Base-by-base conservation (phyloP, 2,329 filamentous ascomycete genomes). In the Xylariaceae sp. region DNA sequence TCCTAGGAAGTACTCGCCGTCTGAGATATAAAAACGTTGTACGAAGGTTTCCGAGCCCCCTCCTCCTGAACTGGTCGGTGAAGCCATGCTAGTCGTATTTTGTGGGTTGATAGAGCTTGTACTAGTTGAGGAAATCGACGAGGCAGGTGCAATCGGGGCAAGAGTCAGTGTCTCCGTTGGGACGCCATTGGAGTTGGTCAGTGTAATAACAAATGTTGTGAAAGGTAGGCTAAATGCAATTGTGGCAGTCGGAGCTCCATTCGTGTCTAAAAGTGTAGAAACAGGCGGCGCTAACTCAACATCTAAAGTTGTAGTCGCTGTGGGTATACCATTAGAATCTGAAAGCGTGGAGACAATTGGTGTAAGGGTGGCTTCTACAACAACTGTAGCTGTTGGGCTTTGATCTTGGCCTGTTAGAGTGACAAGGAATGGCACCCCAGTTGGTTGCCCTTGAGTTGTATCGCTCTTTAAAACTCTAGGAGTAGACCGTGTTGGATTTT, bases 1-100 rank as follows among this genome's bases (percentile, higher is more conserved):
- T 3, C 54, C 58, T n/a, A 59, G 46, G 37, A 59, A 42, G 24
- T 50, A 47, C 23, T 59, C 44, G 3, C 33, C 50, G 15, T 49
- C 26, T 4, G 51, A 54, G 20, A 58, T 48, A 29, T 37, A 47
- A 33, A 46, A 50, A 4, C 16, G 6, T 40, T 55, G 36, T 10
- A 27, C 30, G 23, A 11, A 49, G 16, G 23, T 42, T 20, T 6
- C 18, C 41, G 40, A 27, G 29, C 16, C 7, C 33, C 30, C 36
- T n/a, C 44, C 51, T 30, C 21, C 20, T 23, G 40, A 35, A 29
- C 26, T 37, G n/a, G n/a, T n/a, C n/a, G n/a, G n/a, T 18, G 47
- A 21, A 42, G 44, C 41, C 23, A 13, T 36, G 23, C 30, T 29
- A 35, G 47, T 50, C 23, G 47, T 29, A 15, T 43, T 43, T 37